Evolutionary conservation across 139 green algal genomes (phyloP).

Genomic region (Micromonas pusilla): DNA sequence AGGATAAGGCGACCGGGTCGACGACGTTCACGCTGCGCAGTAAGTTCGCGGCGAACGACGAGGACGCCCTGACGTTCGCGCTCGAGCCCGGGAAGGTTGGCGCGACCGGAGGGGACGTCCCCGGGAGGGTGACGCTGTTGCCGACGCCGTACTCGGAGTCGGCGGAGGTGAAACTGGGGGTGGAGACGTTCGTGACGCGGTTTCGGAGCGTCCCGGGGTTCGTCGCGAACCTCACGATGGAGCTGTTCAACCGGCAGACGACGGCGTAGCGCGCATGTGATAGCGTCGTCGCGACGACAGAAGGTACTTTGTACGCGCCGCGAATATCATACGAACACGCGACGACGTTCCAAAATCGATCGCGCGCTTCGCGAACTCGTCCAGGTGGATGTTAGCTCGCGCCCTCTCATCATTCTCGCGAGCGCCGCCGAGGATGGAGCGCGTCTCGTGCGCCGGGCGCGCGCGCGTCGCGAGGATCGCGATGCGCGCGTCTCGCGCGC

Average conservation of each 20-base stretch:
- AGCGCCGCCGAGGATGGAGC: no score
- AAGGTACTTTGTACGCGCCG: no score
- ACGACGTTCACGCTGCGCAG: background rate
- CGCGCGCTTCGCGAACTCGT: no score
- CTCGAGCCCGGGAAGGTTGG: background rate
- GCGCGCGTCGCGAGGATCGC: no score
- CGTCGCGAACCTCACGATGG: constrained; percentile 43
- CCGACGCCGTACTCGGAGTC: background rate
- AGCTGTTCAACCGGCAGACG: constrained; percentile 42
- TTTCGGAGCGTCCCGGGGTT: constrained; percentile 39
- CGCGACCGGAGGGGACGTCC: background rate
- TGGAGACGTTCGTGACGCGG: constrained; percentile 36
- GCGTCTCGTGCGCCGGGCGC: no score
- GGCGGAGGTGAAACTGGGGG: background rate
- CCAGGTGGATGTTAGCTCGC: no score
- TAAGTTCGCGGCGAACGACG: background rate
- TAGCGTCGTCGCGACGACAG: no score
- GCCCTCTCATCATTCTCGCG: no score
- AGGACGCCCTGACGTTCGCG: background rate
- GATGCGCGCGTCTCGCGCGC: no score
- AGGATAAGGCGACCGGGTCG: background rate
- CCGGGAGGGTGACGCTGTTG: background rate
- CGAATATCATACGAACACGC: no score
- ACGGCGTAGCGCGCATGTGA: background rate
- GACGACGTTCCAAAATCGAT: no score